Base-by-base conservation (phyloP, 331 rosid species). In the Malus hybrid region DNA sequence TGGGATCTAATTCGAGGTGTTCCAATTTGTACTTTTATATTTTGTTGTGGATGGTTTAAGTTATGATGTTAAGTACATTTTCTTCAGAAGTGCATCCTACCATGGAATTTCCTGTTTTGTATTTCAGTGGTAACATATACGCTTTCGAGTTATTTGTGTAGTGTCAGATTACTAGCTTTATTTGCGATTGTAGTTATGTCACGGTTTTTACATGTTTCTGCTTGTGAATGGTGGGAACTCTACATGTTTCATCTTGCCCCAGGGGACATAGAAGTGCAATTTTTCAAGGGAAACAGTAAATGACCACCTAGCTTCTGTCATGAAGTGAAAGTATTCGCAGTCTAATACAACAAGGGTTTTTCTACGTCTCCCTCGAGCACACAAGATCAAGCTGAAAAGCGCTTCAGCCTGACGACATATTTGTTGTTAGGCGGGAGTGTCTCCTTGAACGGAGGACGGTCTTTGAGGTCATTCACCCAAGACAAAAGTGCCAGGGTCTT, bases 401-500 rank as follows among this genome's bases (percentile, higher is more conserved):
- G 48, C 55, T 14, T 74, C 57, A 81, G 14, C 63, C 44, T 67
- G 65, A 67, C 72, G 0, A 79, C 81, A 60, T 73, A 20, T 34
- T 56, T 73, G 16, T 84, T 75, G 55, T 76, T 79, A 44, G 80
- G 75, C 32, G 86, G 84, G 24, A 73, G 80, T 1, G 75, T 73
- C 72, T 81, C 80, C 70, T 76, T 76, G 68, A 89, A 29, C 44
- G 80, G 48, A 65, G 86, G 85, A 71, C 76, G 82, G 18, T 56
- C 77, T 67, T 36, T 76, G 27, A 83, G 60, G 55, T 77, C 79
- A 71, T 85, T 71, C 22, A 83, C 83, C 91, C 89, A 85, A 0
- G 62, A 57, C n/a, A 76, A 73, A 62, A 85, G 68, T 27, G 36
- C 46, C 2, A 80, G 79, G 59, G 59, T 79, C 54, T 48, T 77